Base-by-base conservation (phyloP, 495 filamentous ascomycete genomes). In the Penicillium bialowiezense region DNA sequence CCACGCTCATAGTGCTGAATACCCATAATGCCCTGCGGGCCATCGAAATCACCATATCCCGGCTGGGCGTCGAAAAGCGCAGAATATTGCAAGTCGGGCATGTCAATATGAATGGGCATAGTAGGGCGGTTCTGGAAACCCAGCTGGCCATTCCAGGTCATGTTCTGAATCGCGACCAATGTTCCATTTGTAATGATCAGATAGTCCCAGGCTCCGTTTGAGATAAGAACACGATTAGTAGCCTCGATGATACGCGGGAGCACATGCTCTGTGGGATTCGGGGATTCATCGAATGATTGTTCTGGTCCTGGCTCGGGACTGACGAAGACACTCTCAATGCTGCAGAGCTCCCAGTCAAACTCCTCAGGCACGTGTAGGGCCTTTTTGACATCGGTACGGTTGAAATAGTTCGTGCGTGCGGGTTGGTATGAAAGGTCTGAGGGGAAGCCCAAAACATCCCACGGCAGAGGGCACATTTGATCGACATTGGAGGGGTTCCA, bases 121-220 rank as follows among this genome's bases (percentile, higher is more conserved):
- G n/a, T 20, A 8, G 28, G 41, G 21, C 41, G 41, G 32, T 3
- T 20, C 17, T 44, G 41, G 41, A 44, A 44, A 5, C 41, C 41
- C 1, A 44, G 73, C 19, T 72, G 59, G 17, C 83, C 82, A 51
- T 81, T 77, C 79, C 81, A 87, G 5, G 81, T 86, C 79, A 86
- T 83, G 62, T 86, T 86, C 60, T 86, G 82, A 51, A 86, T 82
- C 26, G 76, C 65, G 31, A 86, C 59, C 5, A 86, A 65, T 0
- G 81, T 83, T n/a, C 81, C 84, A 52, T 84, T 44, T 17, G 41
- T 44, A 17, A 44, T 44, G 3, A 44, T 44, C 10, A 44, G 28
- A 21, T 44, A 44, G 6, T 44, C 41, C 41, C 41, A 44, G 19
- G 28, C 41, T 33, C 41, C 41, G 17, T 44, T 44, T 17, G 41